These are phyloP conservation scores for Candida sonorensis DNA, from an alignment of 805 yeast genomes.

Conservation along the genomic window DNA sequence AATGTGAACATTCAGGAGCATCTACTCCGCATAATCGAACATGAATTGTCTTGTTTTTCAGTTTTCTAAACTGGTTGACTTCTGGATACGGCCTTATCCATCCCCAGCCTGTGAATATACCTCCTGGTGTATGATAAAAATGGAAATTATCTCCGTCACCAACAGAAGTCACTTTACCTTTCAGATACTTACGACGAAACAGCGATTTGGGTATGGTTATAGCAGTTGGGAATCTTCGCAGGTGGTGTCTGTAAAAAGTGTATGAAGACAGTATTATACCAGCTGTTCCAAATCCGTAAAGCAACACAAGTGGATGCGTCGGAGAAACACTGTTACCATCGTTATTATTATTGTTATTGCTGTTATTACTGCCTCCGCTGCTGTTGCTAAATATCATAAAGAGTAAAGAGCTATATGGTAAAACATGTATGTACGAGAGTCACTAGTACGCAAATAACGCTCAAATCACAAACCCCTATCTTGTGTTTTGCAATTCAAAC, in stretches of 20 bases:
- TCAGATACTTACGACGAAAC: too few relatives aligned
- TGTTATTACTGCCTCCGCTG: too few relatives aligned
- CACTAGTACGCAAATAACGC: too few relatives aligned
- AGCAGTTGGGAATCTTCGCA: conserved; percentile 46
- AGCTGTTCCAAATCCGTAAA: conserved; percentile 25
- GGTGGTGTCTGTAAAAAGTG: conserved; percentile 35
- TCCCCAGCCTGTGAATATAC: conserved; percentile 84
- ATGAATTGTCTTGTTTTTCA: conserved; percentile 65
- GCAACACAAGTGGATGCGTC: conserved; percentile 23
- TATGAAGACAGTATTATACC: conserved; percentile 34
- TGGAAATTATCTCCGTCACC: conserved; percentile 97
- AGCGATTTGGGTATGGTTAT: conserved; percentile 55
- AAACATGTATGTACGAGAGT: too few relatives aligned
- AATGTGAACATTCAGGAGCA: conserved; percentile 95
- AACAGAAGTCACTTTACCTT: conserved; percentile 80
- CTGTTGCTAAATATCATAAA: too few relatives aligned
- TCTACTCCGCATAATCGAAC: conserved; percentile 88
- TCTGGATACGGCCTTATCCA: conserved; percentile 71
- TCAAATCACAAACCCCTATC: too few relatives aligned
- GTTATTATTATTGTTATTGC: not conserved
- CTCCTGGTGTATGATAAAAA: conserved; percentile 92
- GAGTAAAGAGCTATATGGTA: too few relatives aligned
- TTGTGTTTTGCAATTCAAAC: too few relatives aligned
- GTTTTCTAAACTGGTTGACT: conserved; percentile 34
- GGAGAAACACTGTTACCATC: conserved; percentile 13